Evolutionary conservation across 2,329 filamentous ascomycete species (phyloP).

Genomic region (Fusarium sp.): DNA sequence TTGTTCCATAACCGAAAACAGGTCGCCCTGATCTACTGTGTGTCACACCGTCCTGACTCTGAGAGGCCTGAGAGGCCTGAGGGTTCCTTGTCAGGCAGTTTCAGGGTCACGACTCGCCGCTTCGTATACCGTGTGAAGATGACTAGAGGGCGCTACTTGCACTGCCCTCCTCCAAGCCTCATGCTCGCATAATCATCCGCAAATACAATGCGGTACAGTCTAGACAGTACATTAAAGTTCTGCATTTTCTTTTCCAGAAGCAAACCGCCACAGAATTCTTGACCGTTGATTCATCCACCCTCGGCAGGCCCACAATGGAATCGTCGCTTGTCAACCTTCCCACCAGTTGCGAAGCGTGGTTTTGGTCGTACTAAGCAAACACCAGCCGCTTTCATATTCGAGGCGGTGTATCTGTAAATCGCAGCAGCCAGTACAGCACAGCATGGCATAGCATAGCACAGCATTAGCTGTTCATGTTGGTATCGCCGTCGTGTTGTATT

Average conservation of each 20-base stretch:
- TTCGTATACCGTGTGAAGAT: slow-evolving; percentile 1
- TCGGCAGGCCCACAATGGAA: slow-evolving; percentile 17
- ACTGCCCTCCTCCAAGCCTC: slow-evolving; percentile 18
- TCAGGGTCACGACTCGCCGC: slow-evolving; percentile 8
- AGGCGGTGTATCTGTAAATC: slow-evolving; percentile 33
- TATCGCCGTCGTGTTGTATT: slow-evolving; percentile 1
- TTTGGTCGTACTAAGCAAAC: slow-evolving; percentile 16
- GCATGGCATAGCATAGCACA: background rate
- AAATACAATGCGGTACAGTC: background rate
- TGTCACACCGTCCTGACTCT: slow-evolving; percentile 27
- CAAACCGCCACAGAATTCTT: slow-evolving; percentile 33
- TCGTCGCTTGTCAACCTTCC: slow-evolving; percentile 9
- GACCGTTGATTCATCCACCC: slow-evolving; percentile 22
- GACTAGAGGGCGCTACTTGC: background rate
- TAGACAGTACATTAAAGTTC: background rate
- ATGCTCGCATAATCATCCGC: slow-evolving; percentile 9
- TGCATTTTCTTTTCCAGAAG: slow-evolving; percentile 27
- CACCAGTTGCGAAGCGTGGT: slow-evolving; percentile 18
- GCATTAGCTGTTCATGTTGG: background rate
- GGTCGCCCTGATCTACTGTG: slow-evolving; percentile 26
- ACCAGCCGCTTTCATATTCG: slow-evolving; percentile 23
- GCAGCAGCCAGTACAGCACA: background rate
- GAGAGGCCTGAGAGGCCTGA: background rate
- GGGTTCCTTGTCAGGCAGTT: background rate
- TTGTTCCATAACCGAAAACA: slow-evolving; percentile 22